These are phyloP conservation scores for Novymonas esmeraldas DNA, from an alignment of 208 protist species.

Conservation along the genomic window DNA sequence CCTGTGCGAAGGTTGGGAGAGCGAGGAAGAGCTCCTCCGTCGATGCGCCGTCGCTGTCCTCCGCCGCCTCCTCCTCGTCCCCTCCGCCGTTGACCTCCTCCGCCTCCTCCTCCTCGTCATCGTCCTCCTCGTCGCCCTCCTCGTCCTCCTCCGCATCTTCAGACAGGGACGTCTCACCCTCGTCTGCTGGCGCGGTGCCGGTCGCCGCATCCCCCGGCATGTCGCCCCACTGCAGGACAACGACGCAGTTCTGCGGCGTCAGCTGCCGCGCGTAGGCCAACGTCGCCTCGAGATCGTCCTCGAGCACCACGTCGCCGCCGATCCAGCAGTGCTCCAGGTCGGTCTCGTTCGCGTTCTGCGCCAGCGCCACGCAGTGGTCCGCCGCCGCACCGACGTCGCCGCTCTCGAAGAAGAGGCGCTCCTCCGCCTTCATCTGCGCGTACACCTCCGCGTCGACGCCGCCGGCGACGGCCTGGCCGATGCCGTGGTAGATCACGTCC, in stretches of 20 bases:
- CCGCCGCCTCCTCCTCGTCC: slow-evolving; percentile 2
- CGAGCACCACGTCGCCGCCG: slow-evolving; percentile 42
- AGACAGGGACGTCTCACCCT: too few relatives aligned
- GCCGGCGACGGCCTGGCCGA: slow-evolving; percentile 45
- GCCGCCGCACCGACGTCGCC: slow-evolving; percentile 31
- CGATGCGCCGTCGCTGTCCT: neutral
- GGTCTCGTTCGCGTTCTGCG: slow-evolving; percentile 39
- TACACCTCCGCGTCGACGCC: slow-evolving; percentile 64
- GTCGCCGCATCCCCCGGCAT: slow-evolving; percentile 36
- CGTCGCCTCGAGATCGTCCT: slow-evolving; percentile 54
- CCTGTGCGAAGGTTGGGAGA: slow-evolving; percentile 61
- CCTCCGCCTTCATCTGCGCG: slow-evolving; percentile 63
- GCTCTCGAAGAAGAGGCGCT: slow-evolving; percentile 58
- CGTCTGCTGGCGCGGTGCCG: neutral
- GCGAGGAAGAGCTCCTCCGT: slow-evolving; percentile 39
- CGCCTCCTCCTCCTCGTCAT: neutral
- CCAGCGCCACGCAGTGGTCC: slow-evolving; percentile 54
- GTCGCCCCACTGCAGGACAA: slow-evolving; percentile 59
- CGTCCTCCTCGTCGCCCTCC: neutral
- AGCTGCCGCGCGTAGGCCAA: slow-evolving; percentile 53
- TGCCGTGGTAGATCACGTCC: slow-evolving; percentile 58
- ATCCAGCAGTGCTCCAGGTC: slow-evolving; percentile 60
- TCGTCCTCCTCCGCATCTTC: slow-evolving; percentile 6
- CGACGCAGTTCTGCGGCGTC: slow-evolving; percentile 53
- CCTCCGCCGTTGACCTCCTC: slow-evolving; percentile 1